Percentiles rank a stretch among this genome's conserved stretches.
These are phyloP conservation scores for Physcomitrellopsis africana DNA, from an alignment of 225 moss, liverwort and hornwort species.

Conservation along the genomic window DNA sequence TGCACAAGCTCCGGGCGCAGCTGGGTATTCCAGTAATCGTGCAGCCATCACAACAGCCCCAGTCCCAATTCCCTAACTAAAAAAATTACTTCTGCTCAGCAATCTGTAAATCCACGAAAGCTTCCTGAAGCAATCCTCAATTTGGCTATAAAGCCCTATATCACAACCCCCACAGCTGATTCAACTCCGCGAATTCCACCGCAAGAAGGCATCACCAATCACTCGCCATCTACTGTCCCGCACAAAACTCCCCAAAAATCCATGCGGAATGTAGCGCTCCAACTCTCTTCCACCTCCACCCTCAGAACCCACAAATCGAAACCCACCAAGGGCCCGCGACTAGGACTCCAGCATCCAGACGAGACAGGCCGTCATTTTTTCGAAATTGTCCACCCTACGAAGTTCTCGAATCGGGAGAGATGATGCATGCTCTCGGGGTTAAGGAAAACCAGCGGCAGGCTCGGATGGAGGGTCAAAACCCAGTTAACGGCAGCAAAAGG, in stretches of 20 bases:
- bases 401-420: no score
- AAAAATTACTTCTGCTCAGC: neutral
- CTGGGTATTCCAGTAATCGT: conserved; percentile 6
- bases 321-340: no score
- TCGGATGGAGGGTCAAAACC: no score
- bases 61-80: neutral
- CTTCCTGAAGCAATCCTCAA: neutral
- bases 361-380: no score
- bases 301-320: no score
- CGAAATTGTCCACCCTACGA: no score
- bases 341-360: no score
- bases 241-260: neutral
- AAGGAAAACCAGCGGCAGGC: no score
- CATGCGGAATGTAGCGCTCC: neutral
- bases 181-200: neutral
- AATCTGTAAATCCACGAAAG: neutral
- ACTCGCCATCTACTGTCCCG: neutral
- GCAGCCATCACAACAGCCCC: neutral
- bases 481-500: no score
- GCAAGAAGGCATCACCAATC: conserved; percentile 3
- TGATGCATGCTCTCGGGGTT: no score
- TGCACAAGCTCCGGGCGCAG: conserved; percentile 25
- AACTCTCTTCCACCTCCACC: neutral
- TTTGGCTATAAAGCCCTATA: neutral
- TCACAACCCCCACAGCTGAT: neutral